These are phyloP conservation scores for Aspergillus avenaceus DNA, from an alignment of 495 filamentous ascomycete genomes.

Conservation along the genomic window DNA sequence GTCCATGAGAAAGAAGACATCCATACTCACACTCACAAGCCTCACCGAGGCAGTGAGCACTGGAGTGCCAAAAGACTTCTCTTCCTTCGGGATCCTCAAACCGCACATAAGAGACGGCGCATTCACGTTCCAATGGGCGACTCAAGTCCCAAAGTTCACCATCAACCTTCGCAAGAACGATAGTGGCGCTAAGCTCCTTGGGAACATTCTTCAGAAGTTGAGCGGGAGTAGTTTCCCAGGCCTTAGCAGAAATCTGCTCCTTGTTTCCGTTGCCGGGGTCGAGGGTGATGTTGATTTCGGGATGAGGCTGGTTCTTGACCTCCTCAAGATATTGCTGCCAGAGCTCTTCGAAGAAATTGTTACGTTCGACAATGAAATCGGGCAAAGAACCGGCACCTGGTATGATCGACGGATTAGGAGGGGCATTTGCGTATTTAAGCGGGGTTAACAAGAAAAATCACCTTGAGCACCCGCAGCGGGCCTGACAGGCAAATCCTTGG, in stretches of 20 bases:
- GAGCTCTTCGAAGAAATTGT: slow-evolving; percentile 80
- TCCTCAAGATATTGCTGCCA: slow-evolving; percentile 80
- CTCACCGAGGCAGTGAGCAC: slow-evolving; percentile 91
- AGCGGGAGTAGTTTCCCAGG: slow-evolving; percentile 51
- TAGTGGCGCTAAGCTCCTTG: slow-evolving; percentile 46
- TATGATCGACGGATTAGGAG: slow-evolving; percentile 25
- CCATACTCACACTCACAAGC: slow-evolving; percentile 84
- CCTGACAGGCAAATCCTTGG: slow-evolving; percentile 39
- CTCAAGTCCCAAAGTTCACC: slow-evolving; percentile 88
- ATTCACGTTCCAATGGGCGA: slow-evolving; percentile 73
- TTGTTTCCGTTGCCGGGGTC: slow-evolving; percentile 45
- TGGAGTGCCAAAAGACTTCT: slow-evolving; percentile 90
- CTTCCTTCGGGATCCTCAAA: slow-evolving; percentile 83
- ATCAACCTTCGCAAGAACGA: slow-evolving; percentile 79
- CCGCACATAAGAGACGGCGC: slow-evolving; percentile 71
- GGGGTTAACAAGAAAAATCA: slow-evolving; percentile 13
- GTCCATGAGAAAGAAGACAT: slow-evolving; percentile 88
- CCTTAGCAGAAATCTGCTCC: slow-evolving; percentile 41
- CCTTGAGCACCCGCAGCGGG: slow-evolving; percentile 33
- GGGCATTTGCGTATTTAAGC: slow-evolving; percentile 18
- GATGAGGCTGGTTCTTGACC: slow-evolving; percentile 42
- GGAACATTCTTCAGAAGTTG: slow-evolving; percentile 49
- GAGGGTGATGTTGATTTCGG: slow-evolving; percentile 48
- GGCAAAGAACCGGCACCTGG: slow-evolving; percentile 52
- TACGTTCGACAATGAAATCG: slow-evolving; percentile 76